These are phyloP conservation scores for Scalesia atractyloides DNA, from an alignment of 129 eudicot species.

Conservation along the genomic window DNA sequence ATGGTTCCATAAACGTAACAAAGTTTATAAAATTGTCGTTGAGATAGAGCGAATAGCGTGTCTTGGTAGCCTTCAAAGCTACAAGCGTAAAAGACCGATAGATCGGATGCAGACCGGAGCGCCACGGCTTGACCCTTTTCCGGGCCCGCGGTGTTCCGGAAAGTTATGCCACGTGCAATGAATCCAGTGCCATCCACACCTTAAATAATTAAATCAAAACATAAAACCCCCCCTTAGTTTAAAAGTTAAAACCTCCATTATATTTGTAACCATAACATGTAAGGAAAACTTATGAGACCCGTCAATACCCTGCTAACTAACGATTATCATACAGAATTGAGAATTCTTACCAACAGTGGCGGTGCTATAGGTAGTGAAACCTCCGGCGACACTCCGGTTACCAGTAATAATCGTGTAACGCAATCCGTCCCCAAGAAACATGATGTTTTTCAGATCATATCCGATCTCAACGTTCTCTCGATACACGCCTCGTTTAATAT, in stretches of 20 bases:
- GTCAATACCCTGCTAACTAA: too few species aligned
- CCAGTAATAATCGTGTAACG: slow-evolving; percentile 47
- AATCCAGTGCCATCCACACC: slow-evolving; percentile 61
- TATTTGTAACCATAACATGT: not conserved
- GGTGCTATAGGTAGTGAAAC: slow-evolving; percentile 55
- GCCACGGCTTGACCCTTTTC: slow-evolving; percentile 61
- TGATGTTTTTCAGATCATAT: slow-evolving; percentile 40
- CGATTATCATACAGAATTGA: too few species aligned
- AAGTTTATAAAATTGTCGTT: slow-evolving; percentile 54
- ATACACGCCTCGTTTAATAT: slow-evolving; percentile 46
- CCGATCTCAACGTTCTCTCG: slow-evolving; percentile 45
- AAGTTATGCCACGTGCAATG: slow-evolving; percentile 67
- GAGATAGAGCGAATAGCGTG: slow-evolving; percentile 54
- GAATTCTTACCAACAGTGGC: slow-evolving; percentile 51
- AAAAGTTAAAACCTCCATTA: not conserved
- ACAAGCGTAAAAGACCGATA: slow-evolving; percentile 57
- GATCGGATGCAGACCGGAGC: slow-evolving; percentile 54
- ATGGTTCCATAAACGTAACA: slow-evolving; percentile 68
- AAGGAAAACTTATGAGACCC: too few species aligned
- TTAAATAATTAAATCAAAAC: not conserved
- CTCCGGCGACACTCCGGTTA: slow-evolving; percentile 41
- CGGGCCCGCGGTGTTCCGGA: slow-evolving; percentile 69
- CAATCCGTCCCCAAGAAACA: slow-evolving; percentile 59
- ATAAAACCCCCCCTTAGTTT: not conserved
- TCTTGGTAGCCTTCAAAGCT: slow-evolving; percentile 75